Conservation (phyloP, 495 filamentous ascomycete genomes). For the Bryoglossum gracile region DNA sequence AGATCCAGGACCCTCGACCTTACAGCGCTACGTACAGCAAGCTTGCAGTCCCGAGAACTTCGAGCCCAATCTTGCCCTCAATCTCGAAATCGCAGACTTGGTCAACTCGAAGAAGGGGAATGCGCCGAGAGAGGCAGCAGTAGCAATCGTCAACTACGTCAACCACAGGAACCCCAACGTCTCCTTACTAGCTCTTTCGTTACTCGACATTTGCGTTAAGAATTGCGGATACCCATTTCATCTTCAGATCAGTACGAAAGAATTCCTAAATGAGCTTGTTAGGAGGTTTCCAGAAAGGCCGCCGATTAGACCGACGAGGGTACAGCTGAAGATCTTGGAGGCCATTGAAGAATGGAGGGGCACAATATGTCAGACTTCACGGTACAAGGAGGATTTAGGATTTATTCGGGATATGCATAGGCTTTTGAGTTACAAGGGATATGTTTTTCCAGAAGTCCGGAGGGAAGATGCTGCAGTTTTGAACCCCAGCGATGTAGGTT, state of each 20-base stretch:
- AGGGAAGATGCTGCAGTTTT: constrained; percentile 93
- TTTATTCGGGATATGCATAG: constrained; percentile 98
- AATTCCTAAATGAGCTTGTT: constrained; percentile 97
- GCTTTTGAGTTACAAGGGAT: constrained; percentile 91
- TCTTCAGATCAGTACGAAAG: constrained; percentile 95
- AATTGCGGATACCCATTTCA: constrained; percentile 99
- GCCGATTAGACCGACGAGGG: constrained; percentile 73
- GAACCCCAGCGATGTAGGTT: constrained; percentile 91
- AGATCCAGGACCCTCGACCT: constrained; percentile 69
- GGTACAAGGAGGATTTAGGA: constrained; percentile 94
- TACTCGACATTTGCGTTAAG: constrained; percentile 98
- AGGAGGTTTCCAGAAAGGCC: constrained; percentile 92
- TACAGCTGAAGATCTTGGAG: constrained; percentile 89
- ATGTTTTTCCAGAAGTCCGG: constrained; percentile 85
- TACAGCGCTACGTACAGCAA: constrained; percentile 91
- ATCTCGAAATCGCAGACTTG: constrained; percentile 92
- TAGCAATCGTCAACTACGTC: constrained; percentile 89
- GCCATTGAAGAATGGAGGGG: constrained; percentile 97
- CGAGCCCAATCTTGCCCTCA: constrained; percentile 92
- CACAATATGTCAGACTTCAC: constrained; percentile 95
- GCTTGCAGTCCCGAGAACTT: constrained; percentile 95
- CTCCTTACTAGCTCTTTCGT: constrained; percentile 77
- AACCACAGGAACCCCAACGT: constrained; percentile 97
- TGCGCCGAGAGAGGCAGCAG: constrained; percentile 90
- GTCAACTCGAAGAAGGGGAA: constrained; percentile 98